phyloP scores from a whole-genome alignment of 495 filamentous ascomycete genomes.

The Pyronema domesticum region DNA sequence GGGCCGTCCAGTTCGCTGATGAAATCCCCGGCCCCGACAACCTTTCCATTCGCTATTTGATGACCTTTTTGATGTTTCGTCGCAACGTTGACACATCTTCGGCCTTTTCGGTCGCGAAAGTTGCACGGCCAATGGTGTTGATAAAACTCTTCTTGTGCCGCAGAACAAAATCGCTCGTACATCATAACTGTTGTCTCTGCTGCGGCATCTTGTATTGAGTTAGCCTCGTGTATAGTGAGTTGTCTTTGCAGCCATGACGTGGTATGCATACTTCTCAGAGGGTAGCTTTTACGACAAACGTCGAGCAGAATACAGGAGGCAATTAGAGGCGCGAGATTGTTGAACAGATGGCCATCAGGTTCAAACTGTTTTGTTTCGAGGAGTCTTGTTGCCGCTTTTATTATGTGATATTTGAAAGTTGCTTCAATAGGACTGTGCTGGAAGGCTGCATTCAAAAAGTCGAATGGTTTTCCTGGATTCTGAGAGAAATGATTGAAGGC shows the following conservation, averaged over 20 bases:
- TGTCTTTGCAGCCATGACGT: no score
- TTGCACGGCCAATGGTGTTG: constrained; percentile 16
- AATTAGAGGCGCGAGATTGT: constrained; percentile 20
- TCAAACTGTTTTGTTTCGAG: background rate
- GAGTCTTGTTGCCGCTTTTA: constrained; percentile 20
- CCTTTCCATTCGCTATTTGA: constrained; percentile 20
- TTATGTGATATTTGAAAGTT: constrained; percentile 26
- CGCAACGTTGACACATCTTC: constrained; percentile 3
- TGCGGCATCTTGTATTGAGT: background rate
- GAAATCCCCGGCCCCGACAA: constrained; percentile 18
- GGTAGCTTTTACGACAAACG: constrained; percentile 6
- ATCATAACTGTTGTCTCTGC: constrained; percentile 3
- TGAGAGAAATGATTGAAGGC: constrained; percentile 28
- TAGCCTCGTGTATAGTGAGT: no score
- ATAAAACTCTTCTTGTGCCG: constrained; percentile 15
- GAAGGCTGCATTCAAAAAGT: constrained; percentile 28
- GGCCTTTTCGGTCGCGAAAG: constrained; percentile 9
- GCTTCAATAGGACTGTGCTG: constrained; percentile 26
- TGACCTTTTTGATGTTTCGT: constrained; percentile 19
- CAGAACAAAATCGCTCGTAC: constrained; percentile 7
- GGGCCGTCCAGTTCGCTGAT: background rate
- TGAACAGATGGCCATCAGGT: constrained; percentile 12
- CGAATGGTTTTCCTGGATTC: constrained; percentile 25
- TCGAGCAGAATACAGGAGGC: constrained; percentile 27
- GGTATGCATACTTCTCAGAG: constrained; percentile 10